Percentiles rank a stretch among this genome's conserved stretches.
These are phyloP conservation scores for Olyra latifolia DNA, from an alignment of 176 grass and related monocot species.

Conservation along the genomic window DNA sequence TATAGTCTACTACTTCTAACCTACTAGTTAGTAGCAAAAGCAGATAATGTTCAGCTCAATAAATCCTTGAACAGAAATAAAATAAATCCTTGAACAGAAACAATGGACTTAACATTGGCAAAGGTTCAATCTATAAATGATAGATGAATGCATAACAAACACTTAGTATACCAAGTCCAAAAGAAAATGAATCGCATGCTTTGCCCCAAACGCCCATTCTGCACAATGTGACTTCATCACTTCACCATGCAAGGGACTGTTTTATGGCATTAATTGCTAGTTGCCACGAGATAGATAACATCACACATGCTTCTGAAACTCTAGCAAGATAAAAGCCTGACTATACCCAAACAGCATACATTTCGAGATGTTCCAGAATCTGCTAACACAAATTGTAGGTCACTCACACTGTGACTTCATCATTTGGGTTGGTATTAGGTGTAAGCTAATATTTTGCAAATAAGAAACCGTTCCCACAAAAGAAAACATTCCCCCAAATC, in stretches of 20 bases:
- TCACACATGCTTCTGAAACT: not conserved
- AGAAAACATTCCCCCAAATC: not conserved
- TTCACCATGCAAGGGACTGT: constrained; percentile 10
- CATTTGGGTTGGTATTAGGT: not conserved
- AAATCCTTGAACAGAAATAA: constrained; percentile 12
- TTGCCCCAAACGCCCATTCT: not conserved
- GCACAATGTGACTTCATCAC: not conserved
- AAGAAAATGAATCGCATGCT: not conserved
- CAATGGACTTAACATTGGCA: not conserved
- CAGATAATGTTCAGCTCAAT: not conserved
- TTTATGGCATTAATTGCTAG: not conserved
- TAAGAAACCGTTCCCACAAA: not conserved
- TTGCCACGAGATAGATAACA: constrained; percentile 3
- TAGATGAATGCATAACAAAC: not conserved
- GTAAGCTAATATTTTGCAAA: constrained; percentile 20
- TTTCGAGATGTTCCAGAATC: not conserved
- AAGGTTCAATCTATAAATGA: not conserved
- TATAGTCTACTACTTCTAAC: not conserved
- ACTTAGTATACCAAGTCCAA: not conserved
- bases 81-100: constrained; percentile 13
- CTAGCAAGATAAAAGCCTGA: not conserved
- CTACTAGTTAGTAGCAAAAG: constrained; percentile 15
- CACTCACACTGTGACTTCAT: not conserved
- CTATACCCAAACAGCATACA: not conserved
- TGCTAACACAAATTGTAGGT: not conserved